phyloP scores from a whole-genome alignment of 2,329 filamentous ascomycete genomes.

The Phaeosphaeria sp. region DNA sequence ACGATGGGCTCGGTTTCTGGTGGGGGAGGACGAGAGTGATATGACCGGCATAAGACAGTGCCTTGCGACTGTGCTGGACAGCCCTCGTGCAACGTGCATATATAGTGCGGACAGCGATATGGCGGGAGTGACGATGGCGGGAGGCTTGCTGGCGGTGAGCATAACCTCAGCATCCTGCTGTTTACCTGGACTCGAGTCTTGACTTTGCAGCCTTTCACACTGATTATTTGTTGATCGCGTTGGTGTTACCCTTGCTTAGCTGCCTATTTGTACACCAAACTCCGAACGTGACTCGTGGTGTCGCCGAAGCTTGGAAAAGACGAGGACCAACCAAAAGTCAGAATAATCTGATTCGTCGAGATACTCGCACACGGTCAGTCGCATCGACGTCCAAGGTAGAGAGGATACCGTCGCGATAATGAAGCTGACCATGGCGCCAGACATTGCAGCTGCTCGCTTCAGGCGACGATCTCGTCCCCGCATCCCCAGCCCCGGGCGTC shows the following conservation, averaged over 20 bases:
- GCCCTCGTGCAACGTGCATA: constrained; percentile 35
- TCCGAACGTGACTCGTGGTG: not conserved
- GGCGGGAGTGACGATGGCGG: constrained; percentile 23
- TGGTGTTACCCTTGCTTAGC: not conserved
- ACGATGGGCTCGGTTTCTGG: constrained; percentile 25
- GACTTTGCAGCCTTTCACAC: not conserved
- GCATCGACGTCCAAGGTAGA: not conserved
- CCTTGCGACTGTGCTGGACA: constrained; percentile 25
- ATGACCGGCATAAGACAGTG: constrained; percentile 19
- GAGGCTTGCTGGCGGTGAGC: not conserved
- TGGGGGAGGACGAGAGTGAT: constrained; percentile 25
- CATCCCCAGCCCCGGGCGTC: constrained; percentile 27
- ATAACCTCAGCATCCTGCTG: not conserved
- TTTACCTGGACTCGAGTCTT: not conserved
- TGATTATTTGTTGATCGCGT: not conserved
- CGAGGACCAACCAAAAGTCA: not conserved
- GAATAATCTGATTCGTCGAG: not conserved
- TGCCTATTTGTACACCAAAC: not conserved
- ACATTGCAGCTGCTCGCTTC: not conserved
- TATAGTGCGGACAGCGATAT: constrained; percentile 29
- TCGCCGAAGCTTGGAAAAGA: not conserved
- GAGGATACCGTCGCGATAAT: not conserved
- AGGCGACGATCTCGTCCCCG: constrained; percentile 19
- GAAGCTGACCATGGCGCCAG: not conserved
- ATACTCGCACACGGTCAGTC: not conserved